These are phyloP conservation scores for Geotrichum klebahnii DNA, from an alignment of 1,139 yeast species.

Conservation along the genomic window DNA sequence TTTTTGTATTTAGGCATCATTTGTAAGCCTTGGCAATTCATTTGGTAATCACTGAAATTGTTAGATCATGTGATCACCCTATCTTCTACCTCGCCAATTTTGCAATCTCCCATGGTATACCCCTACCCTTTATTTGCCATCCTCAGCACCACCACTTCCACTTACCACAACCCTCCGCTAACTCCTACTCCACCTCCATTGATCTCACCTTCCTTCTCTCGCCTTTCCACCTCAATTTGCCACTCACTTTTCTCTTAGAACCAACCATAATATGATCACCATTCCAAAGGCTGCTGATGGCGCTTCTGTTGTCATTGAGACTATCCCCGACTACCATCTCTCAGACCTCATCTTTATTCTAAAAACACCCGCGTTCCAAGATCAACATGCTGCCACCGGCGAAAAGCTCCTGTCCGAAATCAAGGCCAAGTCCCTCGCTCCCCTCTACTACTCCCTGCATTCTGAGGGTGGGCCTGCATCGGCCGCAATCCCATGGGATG, in stretches of 20 bases:
- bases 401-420: constrained; percentile 52
- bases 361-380: constrained; percentile 42
- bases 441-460: constrained; percentile 72
- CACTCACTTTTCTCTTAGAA: background rate
- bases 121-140: too few species aligned
- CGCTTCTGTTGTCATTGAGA: constrained; percentile 22
- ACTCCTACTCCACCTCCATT: background rate
- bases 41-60: too few species aligned
- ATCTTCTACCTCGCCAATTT: too few species aligned
- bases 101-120: too few species aligned
- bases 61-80: too few species aligned
- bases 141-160: too few species aligned
- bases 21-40: too few species aligned
- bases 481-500: constrained; percentile 50
- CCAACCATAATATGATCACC: constrained; percentile 8
- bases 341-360: constrained; percentile 74
- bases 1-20: too few species aligned
- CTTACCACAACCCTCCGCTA: too few species aligned
- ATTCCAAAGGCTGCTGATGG: constrained; percentile 20
- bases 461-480: constrained; percentile 44
- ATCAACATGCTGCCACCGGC: constrained; percentile 45
- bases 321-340: constrained; percentile 72
- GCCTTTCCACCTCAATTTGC: background rate
- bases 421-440: constrained; percentile 63
- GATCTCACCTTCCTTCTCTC: background rate